Conservation (phyloP, 2,329 filamentous ascomycete species). For the Dendryphion nanum region DNA sequence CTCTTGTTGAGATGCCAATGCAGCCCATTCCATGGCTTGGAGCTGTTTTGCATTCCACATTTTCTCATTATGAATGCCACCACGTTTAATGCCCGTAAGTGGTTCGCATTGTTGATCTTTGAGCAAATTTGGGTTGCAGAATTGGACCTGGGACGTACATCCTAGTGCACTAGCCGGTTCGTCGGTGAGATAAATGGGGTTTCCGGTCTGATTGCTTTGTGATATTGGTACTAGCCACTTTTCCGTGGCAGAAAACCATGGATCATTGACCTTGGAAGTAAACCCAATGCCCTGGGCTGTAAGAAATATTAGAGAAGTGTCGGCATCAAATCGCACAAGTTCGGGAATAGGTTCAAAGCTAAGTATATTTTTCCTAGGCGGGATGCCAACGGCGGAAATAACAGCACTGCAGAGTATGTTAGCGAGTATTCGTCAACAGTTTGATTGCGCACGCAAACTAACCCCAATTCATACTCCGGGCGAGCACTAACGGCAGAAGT, state of each 20-base stretch:
- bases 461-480: neutral
- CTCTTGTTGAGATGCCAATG: neutral
- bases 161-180: constrained; percentile 6
- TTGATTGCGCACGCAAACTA: no score
- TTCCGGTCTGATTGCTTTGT: neutral
- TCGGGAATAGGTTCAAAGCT: constrained; percentile 1
- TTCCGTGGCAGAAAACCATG: constrained; percentile 3
- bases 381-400: neutral
- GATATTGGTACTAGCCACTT: constrained; percentile 1
- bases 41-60: neutral
- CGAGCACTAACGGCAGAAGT: neutral
- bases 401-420: neutral
- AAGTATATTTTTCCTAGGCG: neutral
- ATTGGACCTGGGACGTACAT: constrained; percentile 9
- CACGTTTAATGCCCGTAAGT: neutral
- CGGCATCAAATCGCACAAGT: neutral
- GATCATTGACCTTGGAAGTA: neutral
- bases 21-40: neutral
- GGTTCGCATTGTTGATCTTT: constrained; percentile 2
- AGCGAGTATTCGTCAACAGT: neutral
- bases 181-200: constrained; percentile 2
- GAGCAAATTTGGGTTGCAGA: constrained; percentile 6
- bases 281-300: constrained; percentile 2
- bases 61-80: neutral
- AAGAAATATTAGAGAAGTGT: constrained; percentile 1